phyloP scores from a whole-genome alignment of 176 grass and related monocot genomes.

The Rhynchospora pubera region DNA sequence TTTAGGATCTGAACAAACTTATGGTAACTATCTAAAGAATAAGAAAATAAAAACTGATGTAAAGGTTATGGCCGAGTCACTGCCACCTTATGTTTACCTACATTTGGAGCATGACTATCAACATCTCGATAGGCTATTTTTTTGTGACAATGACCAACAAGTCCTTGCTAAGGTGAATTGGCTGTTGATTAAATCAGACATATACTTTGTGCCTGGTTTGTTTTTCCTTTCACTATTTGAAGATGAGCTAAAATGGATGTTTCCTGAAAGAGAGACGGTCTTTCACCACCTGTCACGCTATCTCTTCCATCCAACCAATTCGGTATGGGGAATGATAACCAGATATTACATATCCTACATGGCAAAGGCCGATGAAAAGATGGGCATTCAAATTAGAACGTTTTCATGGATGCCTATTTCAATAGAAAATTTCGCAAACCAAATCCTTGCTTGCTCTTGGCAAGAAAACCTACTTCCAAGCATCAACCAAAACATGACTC shows the following conservation, averaged over 20 bases:
- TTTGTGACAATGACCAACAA: conserved; percentile 57
- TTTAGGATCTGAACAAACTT: conserved; percentile 37
- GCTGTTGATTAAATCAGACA: conserved; percentile 57
- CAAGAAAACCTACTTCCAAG: conserved; percentile 43
- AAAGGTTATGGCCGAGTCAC: conserved; percentile 19
- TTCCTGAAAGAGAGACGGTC: conserved; percentile 60
- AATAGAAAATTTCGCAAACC: conserved; percentile 41
- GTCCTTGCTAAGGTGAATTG: conserved; percentile 51
- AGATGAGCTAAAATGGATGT: conserved; percentile 46
- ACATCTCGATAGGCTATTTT: conserved; percentile 60
- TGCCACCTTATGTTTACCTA: conserved; percentile 40
- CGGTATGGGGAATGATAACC: conserved; percentile 49
- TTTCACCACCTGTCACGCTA: conserved; percentile 71
- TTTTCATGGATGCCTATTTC: conserved; percentile 36
- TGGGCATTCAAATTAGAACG: conserved; percentile 59
- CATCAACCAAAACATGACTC: conserved; percentile 20
- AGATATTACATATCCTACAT: conserved; percentile 47
- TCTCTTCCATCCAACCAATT: conserved; percentile 60
- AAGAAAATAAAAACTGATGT: conserved; percentile 34
- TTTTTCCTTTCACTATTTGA: conserved; percentile 55
- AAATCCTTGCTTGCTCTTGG: conserved; percentile 56
- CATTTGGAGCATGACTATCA: conserved; percentile 42
- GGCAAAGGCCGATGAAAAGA: conserved; percentile 39
- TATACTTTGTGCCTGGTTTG: conserved; percentile 52
- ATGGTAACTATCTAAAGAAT: conserved; percentile 53